phyloP scores from a whole-genome alignment of 805 yeast species.

The Zygoascus tannicola region DNA sequence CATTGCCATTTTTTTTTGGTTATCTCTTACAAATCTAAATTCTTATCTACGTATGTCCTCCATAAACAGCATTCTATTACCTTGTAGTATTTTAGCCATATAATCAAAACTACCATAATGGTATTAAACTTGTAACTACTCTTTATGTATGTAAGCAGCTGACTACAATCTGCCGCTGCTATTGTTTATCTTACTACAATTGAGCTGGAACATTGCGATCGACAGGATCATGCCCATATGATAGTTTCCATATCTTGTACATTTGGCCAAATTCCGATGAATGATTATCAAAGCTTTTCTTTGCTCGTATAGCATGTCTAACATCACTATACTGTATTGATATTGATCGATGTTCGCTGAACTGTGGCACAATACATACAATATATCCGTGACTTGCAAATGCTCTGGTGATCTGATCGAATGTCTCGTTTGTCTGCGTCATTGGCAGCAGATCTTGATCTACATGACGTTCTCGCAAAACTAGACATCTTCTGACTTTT shows the following conservation, averaged over 20 bases:
- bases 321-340: constrained; percentile 17
- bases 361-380: constrained; percentile 13
- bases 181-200: no score
- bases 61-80: no score
- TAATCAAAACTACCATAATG: no score
- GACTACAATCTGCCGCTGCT: no score
- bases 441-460: background rate
- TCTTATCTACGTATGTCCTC: no score
- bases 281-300: constrained; percentile 6
- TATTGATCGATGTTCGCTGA: constrained; percentile 8
- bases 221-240: constrained; percentile 1
- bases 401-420: constrained; percentile 7
- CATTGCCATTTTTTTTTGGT: no score
- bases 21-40: no score
- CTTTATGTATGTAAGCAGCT: no score
- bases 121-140: no score
- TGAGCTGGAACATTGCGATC: background rate
- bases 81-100: no score
- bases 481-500: constrained; percentile 8
- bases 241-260: background rate
- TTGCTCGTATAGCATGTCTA: constrained; percentile 16
- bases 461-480: background rate
- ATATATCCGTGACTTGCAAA: constrained; percentile 13
- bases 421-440: background rate
- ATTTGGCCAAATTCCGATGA: background rate